phyloP scores from a whole-genome alignment of 495 filamentous ascomycete species.

The Hypoxylon rickii region DNA sequence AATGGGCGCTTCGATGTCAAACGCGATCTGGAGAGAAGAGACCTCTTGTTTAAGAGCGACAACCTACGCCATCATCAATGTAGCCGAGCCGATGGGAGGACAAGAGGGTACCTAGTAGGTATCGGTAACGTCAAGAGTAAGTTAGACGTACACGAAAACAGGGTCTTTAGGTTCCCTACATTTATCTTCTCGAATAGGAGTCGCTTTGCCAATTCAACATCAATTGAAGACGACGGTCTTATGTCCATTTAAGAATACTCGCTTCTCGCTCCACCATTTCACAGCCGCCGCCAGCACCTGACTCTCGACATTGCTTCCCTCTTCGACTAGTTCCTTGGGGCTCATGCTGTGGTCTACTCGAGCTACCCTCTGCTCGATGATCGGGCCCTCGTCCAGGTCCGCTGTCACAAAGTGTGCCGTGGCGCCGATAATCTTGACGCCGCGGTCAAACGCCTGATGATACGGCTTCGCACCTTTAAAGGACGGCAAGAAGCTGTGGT shows the following conservation, averaged over 20 bases:
- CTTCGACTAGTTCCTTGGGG: slow-evolving; percentile 70
- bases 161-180: neutral
- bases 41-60: no score
- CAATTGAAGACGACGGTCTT: slow-evolving; percentile 73
- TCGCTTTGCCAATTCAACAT: neutral
- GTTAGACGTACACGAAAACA: neutral
- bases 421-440: slow-evolving; percentile 80
- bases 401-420: slow-evolving; percentile 79
- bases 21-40: no score
- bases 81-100: neutral
- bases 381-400: slow-evolving; percentile 76
- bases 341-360: slow-evolving; percentile 71
- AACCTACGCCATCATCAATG: no score
- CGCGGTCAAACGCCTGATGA: slow-evolving; percentile 76
- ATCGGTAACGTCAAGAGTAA: neutral
- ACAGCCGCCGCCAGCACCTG: slow-evolving; percentile 73
- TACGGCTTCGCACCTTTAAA: slow-evolving; percentile 85
- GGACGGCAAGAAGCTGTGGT: slow-evolving; percentile 76
- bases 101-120: neutral
- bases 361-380: slow-evolving; percentile 76
- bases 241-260: slow-evolving; percentile 71
- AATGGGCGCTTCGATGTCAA: neutral
- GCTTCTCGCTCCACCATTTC: slow-evolving; percentile 72
- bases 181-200: neutral
- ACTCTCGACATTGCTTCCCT: slow-evolving; percentile 76